phyloP scores from a whole-genome alignment of 2,329 filamentous ascomycete genomes.

The Hypoxylon sp. region DNA sequence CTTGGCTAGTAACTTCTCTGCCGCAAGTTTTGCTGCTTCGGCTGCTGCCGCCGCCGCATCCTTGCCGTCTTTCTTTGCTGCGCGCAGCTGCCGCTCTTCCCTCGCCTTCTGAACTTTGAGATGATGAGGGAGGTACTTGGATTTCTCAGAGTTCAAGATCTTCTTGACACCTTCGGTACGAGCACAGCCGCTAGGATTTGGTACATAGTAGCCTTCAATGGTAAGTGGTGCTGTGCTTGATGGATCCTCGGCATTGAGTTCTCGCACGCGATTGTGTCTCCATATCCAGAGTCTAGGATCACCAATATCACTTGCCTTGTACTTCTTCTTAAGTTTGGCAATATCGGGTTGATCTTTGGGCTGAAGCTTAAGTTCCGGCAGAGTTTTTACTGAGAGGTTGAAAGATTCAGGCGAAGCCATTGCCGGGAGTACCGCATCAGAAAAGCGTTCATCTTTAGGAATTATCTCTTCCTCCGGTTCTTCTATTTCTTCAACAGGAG shows the following conservation, averaged over 20 bases:
- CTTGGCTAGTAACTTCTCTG: slow-evolving; percentile 86
- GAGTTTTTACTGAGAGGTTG: slow-evolving; percentile 62
- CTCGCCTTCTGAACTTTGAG: slow-evolving; percentile 94
- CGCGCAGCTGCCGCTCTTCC: slow-evolving; percentile 88
- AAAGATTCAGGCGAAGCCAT: slow-evolving; percentile 63
- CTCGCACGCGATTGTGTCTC: slow-evolving; percentile 69
- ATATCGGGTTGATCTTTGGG: slow-evolving; percentile 65
- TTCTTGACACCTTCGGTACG: slow-evolving; percentile 95
- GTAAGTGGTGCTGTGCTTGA: slow-evolving; percentile 56
- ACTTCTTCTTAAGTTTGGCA: slow-evolving; percentile 65
- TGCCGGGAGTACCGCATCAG: slow-evolving; percentile 64
- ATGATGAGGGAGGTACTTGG: slow-evolving; percentile 96
- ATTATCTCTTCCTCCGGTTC: slow-evolving; percentile 53
- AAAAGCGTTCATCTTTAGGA: slow-evolving; percentile 64
- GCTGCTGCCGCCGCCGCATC: slow-evolving; percentile 76
- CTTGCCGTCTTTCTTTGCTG: slow-evolving; percentile 75
- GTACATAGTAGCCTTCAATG: slow-evolving; percentile 82
- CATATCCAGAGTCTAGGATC: slow-evolving; percentile 71
- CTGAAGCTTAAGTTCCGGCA: slow-evolving; percentile 62
- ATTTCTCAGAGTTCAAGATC: slow-evolving; percentile 97
- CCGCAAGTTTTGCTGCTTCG: slow-evolving; percentile 79
- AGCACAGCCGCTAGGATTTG: slow-evolving; percentile 87
- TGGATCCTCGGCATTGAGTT: slow-evolving; percentile 65
- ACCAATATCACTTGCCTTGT: slow-evolving; percentile 61
- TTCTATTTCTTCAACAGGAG: slow-evolving; percentile 49